Evolutionary conservation across 345 rosid genomes (phyloP).

Genomic region (Eucalyptus regnans): DNA sequence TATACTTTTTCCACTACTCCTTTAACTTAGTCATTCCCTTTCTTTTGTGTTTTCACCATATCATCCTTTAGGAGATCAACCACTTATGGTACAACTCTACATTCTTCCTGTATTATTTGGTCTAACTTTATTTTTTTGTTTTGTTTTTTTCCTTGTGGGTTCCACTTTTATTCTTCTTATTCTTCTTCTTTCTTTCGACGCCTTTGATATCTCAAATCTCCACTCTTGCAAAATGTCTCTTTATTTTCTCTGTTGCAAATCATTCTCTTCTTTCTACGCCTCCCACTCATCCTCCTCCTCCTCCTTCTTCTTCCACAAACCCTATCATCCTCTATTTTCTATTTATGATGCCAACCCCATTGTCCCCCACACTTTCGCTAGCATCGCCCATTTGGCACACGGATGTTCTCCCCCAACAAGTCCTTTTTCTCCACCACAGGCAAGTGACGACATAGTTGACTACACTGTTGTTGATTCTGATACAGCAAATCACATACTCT

Average conservation of each 20-base stretch:
- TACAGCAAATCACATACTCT: neutral
- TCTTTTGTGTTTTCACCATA: neutral
- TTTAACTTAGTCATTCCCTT: neutral
- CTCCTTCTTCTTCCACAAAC: neutral
- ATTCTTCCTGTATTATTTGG: too few species aligned
- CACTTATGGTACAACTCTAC: neutral
- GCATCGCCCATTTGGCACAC: neutral
- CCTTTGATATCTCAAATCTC: neutral
- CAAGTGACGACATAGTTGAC: neutral
- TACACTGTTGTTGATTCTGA: neutral
- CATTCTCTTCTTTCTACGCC: neutral
- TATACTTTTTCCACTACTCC: neutral
- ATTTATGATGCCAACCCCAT: neutral
- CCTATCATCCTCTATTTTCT: neutral
- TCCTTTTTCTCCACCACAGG: neutral
- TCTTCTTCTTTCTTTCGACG: too few species aligned
- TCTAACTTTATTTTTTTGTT: neutral
- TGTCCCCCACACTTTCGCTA: neutral
- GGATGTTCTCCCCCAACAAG: neutral
- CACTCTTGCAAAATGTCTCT: neutral
- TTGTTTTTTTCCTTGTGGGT: neutral
- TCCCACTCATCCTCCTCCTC: neutral
- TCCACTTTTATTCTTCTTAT: neutral
- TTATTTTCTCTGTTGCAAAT: too few species aligned
- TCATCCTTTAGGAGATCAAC: fast-evolving